Conservation (phyloP, 2,329 filamentous ascomycete species). For the Tolypocladium pustulatum region DNA sequence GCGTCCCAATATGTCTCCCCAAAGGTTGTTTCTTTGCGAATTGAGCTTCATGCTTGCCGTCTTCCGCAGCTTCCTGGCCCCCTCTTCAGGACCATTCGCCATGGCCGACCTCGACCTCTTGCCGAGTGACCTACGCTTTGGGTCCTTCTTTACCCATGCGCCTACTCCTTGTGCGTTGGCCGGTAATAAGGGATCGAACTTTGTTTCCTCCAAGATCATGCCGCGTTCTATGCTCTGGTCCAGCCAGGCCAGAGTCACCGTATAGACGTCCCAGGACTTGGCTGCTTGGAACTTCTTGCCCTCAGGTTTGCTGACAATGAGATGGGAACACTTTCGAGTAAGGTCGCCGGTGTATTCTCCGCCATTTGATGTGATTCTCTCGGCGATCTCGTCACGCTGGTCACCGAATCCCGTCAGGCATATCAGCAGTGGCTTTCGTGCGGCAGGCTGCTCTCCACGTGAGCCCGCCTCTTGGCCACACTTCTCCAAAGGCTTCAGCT, state of each 20-base stretch:
- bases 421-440: conserved; percentile 33
- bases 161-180: conserved; percentile 62
- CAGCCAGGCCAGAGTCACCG: conserved; percentile 79
- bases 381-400: conserved; percentile 59
- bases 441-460: conserved; percentile 9
- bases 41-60: conserved; percentile 77
- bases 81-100: conserved; percentile 36
- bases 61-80: conserved; percentile 73
- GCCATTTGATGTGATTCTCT: conserved; percentile 58
- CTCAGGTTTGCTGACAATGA: conserved; percentile 68
- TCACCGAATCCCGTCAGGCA: conserved; percentile 50
- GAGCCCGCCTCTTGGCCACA: conserved; percentile 30
- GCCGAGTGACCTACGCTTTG: conserved; percentile 35
- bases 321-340: conserved; percentile 75
- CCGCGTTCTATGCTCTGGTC: conserved; percentile 71
- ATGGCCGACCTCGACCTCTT: conserved; percentile 49
- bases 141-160: conserved; percentile 53
- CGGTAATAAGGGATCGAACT: conserved; percentile 68
- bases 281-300: conserved; percentile 89
- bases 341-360: conserved; percentile 82
- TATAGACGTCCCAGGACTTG: conserved; percentile 67
- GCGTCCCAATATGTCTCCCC: conserved; percentile 71
- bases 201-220: conserved; percentile 82
- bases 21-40: conserved; percentile 73
- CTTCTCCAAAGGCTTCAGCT: conserved; percentile 51